Evolutionary conservation across 2,329 filamentous ascomycete genomes (phyloP).

Genomic region (Lizonia empirigonia): DNA sequence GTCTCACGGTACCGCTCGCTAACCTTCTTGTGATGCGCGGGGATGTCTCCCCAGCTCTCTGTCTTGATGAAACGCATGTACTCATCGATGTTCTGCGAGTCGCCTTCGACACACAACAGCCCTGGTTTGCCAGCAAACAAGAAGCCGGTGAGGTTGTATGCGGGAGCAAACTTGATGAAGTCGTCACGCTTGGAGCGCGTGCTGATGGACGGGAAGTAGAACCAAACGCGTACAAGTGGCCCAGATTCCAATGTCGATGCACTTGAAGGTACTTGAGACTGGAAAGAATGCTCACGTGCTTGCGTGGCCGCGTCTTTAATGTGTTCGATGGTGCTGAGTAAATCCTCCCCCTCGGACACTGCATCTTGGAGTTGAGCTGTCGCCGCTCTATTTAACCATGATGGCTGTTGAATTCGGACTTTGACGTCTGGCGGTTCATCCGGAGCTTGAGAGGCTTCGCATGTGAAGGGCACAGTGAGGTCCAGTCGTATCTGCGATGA

Average conservation of each 20-base stretch:
- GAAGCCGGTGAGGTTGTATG: conserved; percentile 63
- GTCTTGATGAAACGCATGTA: conserved; percentile 70
- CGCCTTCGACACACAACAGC: conserved; percentile 59
- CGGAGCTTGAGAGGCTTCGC: conserved; percentile 8
- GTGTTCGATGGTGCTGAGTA: conserved; percentile 30
- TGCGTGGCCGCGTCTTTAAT: conserved; percentile 27
- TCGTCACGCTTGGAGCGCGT: conserved; percentile 65
- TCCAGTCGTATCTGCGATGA: conserved; percentile 21
- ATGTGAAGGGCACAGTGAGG: conserved; percentile 28
- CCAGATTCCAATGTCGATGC: background rate
- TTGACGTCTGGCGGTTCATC: conserved; percentile 29
- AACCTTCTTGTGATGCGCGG: conserved; percentile 66
- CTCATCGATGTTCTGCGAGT: conserved; percentile 56
- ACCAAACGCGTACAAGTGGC: conserved; percentile 61
- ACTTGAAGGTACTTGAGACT: background rate
- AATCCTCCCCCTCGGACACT: conserved; percentile 14
- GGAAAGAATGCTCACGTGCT: background rate
- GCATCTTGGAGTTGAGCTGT: conserved; percentile 24
- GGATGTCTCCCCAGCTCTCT: conserved; percentile 67
- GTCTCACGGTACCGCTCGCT: conserved; percentile 60
- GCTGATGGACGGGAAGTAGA: conserved; percentile 67
- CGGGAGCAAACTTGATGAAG: conserved; percentile 59
- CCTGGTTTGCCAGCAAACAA: conserved; percentile 66
- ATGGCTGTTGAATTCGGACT: conserved; percentile 31
- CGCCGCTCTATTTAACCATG: conserved; percentile 31